Evolutionary conservation across 192 early-diverging fungal genomes (phyloP).

Genomic region (Rhizoclosmatium sp.): DNA sequence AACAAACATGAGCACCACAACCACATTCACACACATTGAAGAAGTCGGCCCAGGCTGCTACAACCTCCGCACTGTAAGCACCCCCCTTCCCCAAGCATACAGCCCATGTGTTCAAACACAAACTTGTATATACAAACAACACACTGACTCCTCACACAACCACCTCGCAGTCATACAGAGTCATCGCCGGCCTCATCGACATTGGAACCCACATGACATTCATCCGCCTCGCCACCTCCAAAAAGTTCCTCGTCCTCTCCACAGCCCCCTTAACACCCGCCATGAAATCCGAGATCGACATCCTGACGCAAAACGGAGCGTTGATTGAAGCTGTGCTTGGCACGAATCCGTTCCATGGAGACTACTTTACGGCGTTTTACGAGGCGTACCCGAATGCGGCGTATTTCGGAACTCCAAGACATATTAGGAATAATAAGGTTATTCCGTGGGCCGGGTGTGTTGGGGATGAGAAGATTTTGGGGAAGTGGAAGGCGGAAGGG

Average conservation of each 20-base stretch:
- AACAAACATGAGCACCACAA: no score
- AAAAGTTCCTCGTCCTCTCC: conserved; percentile 23
- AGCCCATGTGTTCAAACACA: not conserved
- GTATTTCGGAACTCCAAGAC: conserved; percentile 34
- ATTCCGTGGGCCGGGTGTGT: conserved; percentile 17
- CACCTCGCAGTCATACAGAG: conserved; percentile 10
- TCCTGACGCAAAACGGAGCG: conserved; percentile 20
- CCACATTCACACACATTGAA: not conserved
- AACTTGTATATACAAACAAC: not conserved
- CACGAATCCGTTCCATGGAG: conserved; percentile 36
- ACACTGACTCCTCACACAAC: not conserved
- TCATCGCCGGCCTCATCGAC: conserved; percentile 28
- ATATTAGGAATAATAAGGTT: conserved; percentile 7
- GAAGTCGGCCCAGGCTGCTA: conserved; percentile 6
- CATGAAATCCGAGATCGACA: conserved; percentile 9
- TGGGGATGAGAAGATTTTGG: not conserved
- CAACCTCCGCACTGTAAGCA: conserved; percentile 15
- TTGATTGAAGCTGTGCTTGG: conserved; percentile 34
- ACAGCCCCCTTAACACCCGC: conserved; percentile 13
- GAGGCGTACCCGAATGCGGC: conserved; percentile 30
- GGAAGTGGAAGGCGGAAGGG: conserved; percentile 3
- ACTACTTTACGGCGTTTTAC: conserved; percentile 6
- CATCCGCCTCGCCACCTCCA: conserved; percentile 14
- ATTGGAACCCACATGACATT: conserved; percentile 37
- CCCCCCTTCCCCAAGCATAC: not conserved